Base-by-base conservation (phyloP, 148 eudicot species). In the Talinum fruticosum region DNA sequence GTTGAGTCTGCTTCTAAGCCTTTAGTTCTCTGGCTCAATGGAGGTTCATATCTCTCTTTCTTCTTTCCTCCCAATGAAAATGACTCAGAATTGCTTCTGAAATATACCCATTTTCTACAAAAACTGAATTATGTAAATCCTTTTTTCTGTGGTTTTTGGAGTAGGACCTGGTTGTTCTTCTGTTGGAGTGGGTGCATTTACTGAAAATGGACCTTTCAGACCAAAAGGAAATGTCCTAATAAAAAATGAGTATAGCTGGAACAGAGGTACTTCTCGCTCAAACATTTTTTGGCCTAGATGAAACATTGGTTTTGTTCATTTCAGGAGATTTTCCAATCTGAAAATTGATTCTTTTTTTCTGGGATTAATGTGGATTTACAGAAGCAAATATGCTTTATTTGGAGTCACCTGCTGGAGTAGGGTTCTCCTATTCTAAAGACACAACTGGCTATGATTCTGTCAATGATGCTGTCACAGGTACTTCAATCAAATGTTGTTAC, bases 151-250 rank as follows among this genome's bases (percentile, higher is more conserved):
- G 10, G n/a, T 76, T 30, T 44, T 73, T 26, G 72, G 81, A 69
- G 83, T 82, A 96, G 99, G 99, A 66, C 99, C 99, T 80, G 99
- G 99, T 23, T 96, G 99, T 82, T 96, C 99, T 66, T 96, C 99
- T 51, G 76, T 96, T 79, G 99, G 99, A 32, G 99, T 96, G 75
- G 99, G 99, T 71, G 99, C 99, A 83, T 96, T 96, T 80, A 91
- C 99, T 78, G 99, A 96, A 71, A 93, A 96, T 88, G 99, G 99
- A 33, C 99, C 99, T 24, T 96, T 96, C 80, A 91, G 92, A 35
- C 99, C 99, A 28, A 88, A 82, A 83, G 94, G 93, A 72, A 81
- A 86, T 79, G 85, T 79, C 36, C 81, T 96, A 37, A 81, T 89
- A 34, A 86, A 76, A 81, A 96, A 96, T 89, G 91, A 85, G 61